Base-by-base conservation (phyloP, 768 basidiomycete genomes). In the Boletus rubroflammeus region DNA sequence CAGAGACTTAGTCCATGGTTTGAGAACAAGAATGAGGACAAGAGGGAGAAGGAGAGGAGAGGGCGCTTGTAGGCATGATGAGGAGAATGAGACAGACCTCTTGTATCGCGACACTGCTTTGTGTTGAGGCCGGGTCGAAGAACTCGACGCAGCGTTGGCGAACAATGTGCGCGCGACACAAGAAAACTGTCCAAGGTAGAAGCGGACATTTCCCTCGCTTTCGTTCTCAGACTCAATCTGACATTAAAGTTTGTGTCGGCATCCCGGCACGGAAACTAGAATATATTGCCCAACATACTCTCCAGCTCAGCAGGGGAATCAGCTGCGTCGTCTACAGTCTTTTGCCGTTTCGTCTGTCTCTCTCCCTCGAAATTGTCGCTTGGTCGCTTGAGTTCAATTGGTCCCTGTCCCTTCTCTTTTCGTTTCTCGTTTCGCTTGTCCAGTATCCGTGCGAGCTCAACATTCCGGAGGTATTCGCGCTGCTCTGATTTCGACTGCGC, bases 401-500 rank as follows among this genome's bases (percentile, higher is more conserved):
- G 74, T 11, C 77, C 80, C 58, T 81, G 78, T 4, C 82, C 83
- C 58, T 75, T 81, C 66, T 81, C 78, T 55, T 72, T 78, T 65
- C 84, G 83, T 67, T 80, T 82, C 62, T 84, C 80, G 31, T 78
- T 83, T n/a, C 90, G 84, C 67, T 90, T 93, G 59, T 89, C 86
- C 61, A 93, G 69, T 39, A 95, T 84, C 11, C 87, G 83, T 2
- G 94, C 95, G 17, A 94, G 81, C 66, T 98, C 96, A 28, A 99
- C 97, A 56, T 97, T 95, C 68, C 81, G 84, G 50, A 98, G 81
- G 71, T 99, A 98, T 35, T 95, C 91, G 42, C 84, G 83, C 67
- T 99, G 95, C 72, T 98, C 97, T 29, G 81, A 75, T 64, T 79
- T 83, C 23, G 93, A 96, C 63, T 94, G 88, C 0, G 91, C 81